Evolutionary conservation across 106 monocot species (phyloP), one percentile per base, ranked within the genome.

Genomic region (Allium sativum): DNA sequence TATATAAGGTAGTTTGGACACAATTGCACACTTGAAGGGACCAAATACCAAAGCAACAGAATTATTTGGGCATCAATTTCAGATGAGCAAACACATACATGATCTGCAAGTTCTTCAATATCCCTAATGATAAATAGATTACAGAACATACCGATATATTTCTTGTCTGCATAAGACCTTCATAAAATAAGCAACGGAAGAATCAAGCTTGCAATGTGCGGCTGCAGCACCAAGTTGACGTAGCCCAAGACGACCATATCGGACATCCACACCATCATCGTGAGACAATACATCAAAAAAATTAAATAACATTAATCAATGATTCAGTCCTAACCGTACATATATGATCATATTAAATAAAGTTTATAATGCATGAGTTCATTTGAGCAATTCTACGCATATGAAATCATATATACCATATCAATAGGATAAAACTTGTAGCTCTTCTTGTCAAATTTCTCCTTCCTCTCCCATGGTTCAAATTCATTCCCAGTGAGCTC

Each of bases 131-230:
- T 82, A 15, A 85, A 21, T 18, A 7, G 1, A 10, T 47, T 1
- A 10, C 0, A 44, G 31, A 45, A 40, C 40, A 8, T 61, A 79
- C 89, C 65, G 82, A 70, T 82, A 90, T 1, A 85, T 82, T 53
- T 77, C 90, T 65, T 90, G 90, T 63, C 82, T 75, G 53, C 90
- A 90, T 31, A 90, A 41, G 5, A 85, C 60, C 55, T 85, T 85
- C 85, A 90, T 69, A 14, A 90, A 73, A 8, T 79, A 81, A 10
- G 77, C 61, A 22, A 85, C 82, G 44, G 57, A 18, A 9, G 90
- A 74, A 0, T 85, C 82, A 20, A 90, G 74, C 52, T 82, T 85
- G 72, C 85, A 74, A 51, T 85, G 90, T 22, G 62, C 61, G 45
- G 65, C 82, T 9, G 82, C 85, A 1, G 40, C 57, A 18, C 85